Evolutionary conservation across 1,139 yeast genomes (phyloP).

Genomic region (Pichia sp.): DNA sequence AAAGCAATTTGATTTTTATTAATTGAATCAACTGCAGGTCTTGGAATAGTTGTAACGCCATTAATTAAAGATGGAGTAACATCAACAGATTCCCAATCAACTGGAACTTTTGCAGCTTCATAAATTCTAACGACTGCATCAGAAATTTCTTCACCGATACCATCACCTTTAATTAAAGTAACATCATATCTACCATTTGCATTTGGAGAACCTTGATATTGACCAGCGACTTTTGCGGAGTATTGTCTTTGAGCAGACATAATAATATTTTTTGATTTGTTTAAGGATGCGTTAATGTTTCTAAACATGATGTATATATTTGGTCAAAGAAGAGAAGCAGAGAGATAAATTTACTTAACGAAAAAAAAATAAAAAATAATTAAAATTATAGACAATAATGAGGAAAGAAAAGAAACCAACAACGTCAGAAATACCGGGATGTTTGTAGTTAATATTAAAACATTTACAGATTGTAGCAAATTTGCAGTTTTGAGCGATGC

Average conservation of each 20-base stretch:
- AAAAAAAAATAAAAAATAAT: too few species aligned
- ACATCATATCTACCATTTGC: constrained; percentile 78
- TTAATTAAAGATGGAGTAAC: constrained; percentile 89
- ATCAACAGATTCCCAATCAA: constrained; percentile 95
- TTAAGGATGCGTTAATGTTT: constrained; percentile 11
- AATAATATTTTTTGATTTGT: constrained; percentile 13
- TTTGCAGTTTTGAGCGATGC: too few species aligned
- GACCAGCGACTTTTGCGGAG: constrained; percentile 44
- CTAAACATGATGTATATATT: constrained; percentile 18
- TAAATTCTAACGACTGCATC: constrained; percentile 87
- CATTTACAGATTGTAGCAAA: too few species aligned
- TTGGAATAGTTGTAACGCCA: constrained; percentile 92
- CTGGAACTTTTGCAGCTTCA: constrained; percentile 89
- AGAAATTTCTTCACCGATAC: constrained; percentile 95
- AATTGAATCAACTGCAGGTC: constrained; percentile 85
- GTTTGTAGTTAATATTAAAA: too few species aligned
- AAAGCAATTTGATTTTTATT: constrained; percentile 89
- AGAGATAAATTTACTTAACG: not conserved
- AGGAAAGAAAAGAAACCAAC: too few species aligned
- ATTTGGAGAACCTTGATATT: constrained; percentile 51
- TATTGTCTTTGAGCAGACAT: constrained; percentile 29
- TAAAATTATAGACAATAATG: too few species aligned
- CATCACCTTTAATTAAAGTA: constrained; percentile 97
- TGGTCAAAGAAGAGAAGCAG: not conserved
- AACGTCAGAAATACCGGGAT: too few species aligned